Evolutionary conservation across 371 early-diverging fungal species (phyloP).

Genomic region (Mucor mucedo): DNA sequence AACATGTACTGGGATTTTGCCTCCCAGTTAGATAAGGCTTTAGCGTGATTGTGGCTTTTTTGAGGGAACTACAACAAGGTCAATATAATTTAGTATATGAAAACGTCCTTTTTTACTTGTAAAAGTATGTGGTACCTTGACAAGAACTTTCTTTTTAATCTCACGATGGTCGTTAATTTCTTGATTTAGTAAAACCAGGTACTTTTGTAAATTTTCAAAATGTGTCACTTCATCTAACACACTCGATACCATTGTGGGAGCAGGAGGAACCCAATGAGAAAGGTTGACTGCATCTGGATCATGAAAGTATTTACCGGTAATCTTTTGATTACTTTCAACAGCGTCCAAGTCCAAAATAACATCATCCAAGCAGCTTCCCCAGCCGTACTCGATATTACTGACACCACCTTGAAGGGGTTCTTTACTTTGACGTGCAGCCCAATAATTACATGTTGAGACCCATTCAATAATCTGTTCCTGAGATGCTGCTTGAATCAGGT

Average conservation of each 20-base stretch:
- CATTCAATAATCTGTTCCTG: conserved; percentile 77
- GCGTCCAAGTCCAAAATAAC: conserved; percentile 39
- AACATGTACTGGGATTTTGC: conserved; percentile 82
- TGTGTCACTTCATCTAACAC: conserved; percentile 36
- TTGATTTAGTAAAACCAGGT: conserved; percentile 33
- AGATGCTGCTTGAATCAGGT: conserved; percentile 80
- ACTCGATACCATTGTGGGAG: conserved; percentile 43
- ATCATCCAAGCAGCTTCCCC: conserved; percentile 70
- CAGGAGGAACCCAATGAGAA: conserved; percentile 43
- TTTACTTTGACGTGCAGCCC: conserved; percentile 89
- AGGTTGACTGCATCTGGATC: conserved; percentile 32
- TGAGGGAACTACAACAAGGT: conserved; percentile 51
- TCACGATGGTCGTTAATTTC: conserved; percentile 51
- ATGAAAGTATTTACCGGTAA: conserved; percentile 24
- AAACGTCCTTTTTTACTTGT: background rate
- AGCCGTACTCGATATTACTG: conserved; percentile 89
- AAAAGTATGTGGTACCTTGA: conserved; percentile 22
- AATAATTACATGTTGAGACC: conserved; percentile 86
- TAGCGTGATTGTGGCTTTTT: conserved; percentile 62
- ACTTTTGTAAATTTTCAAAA: conserved; percentile 29
- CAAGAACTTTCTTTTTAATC: conserved; percentile 39
- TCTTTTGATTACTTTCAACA: conserved; percentile 17
- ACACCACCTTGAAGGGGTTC: conserved; percentile 87
- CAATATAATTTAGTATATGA: background rate
- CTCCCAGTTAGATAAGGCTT: conserved; percentile 88